Conservation (phyloP, 306 rosid species). For the Erythrophleum fordii region DNA sequence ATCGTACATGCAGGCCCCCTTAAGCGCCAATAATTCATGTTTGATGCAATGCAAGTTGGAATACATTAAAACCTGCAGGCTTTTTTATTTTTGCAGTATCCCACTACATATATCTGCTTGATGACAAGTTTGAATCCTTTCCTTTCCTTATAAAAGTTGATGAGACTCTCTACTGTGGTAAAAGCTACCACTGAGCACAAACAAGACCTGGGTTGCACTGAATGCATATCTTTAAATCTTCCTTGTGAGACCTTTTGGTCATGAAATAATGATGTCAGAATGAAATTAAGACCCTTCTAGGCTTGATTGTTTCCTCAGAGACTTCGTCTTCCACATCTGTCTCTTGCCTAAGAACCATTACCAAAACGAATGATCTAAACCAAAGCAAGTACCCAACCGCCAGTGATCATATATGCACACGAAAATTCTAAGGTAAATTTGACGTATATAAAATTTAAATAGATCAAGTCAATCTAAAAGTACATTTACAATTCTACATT, state of each 20-base stretch:
- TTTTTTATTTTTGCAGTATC: conserved; percentile 29
- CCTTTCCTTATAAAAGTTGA: conserved; percentile 22
- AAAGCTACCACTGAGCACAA: conserved; percentile 43
- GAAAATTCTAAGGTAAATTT: background rate
- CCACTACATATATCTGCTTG: conserved; percentile 34
- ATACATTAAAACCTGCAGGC: conserved; percentile 39
- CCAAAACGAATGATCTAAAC: conserved; percentile 1
- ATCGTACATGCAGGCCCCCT: conserved; percentile 35
- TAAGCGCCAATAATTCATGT: conserved; percentile 47
- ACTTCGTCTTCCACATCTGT: conserved; percentile 11
- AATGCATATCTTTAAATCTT: conserved; percentile 17
- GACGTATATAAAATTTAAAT: background rate
- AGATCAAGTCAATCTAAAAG: conserved; percentile 2
- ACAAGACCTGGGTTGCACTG: conserved; percentile 32
- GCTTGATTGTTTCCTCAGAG: conserved; percentile 16
- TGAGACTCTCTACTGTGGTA: conserved; percentile 28
- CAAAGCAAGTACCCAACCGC: background rate
- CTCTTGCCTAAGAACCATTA: conserved; percentile 4
- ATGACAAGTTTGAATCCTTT: conserved; percentile 45
- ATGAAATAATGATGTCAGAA: conserved; percentile 35
- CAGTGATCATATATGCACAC: background rate
- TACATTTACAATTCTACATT: background rate
- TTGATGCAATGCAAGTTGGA: conserved; percentile 43
- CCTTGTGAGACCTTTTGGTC: conserved; percentile 30
- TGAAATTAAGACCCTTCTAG: background rate